Percentiles rank a stretch among this genome's conserved stretches.
These are phyloP conservation scores for Arabis alpina DNA, from an alignment of 345 rosid genomes.

Conservation along the genomic window DNA sequence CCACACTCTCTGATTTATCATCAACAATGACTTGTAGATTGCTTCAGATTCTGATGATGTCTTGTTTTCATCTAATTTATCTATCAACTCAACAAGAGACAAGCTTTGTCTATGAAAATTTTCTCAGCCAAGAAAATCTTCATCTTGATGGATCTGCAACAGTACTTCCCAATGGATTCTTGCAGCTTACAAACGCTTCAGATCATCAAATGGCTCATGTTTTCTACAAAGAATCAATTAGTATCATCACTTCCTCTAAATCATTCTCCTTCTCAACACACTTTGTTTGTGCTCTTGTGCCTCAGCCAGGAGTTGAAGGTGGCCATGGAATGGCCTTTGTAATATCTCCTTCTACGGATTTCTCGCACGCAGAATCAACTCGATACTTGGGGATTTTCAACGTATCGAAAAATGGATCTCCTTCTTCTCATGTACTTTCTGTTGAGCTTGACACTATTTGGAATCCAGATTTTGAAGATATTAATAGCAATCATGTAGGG, in stretches of 20 bases:
- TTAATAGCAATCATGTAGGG: constrained; percentile 60
- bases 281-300: constrained; percentile 53
- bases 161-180: too few relatives aligned
- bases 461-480: constrained; percentile 52
- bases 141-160: too few relatives aligned
- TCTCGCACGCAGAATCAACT: constrained; percentile 20
- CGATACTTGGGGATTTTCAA: constrained; percentile 62
- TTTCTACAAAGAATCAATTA: constrained; percentile 46
- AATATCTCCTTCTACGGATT: constrained; percentile 44
- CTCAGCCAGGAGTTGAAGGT: constrained; percentile 41
- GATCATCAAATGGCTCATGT: constrained; percentile 47
- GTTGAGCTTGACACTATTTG: constrained; percentile 64
- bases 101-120: too few relatives aligned
- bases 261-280: constrained; percentile 46
- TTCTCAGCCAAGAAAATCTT: too few relatives aligned
- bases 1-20: too few relatives aligned
- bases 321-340: constrained; percentile 56
- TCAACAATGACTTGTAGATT: too few relatives aligned
- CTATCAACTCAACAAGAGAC: too few relatives aligned
- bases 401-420: constrained; percentile 35
- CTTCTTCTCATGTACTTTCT: constrained; percentile 53
- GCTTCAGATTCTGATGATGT: too few relatives aligned
- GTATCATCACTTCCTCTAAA: constrained; percentile 48
- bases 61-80: too few relatives aligned
- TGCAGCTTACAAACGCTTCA: constrained; percentile 41